Evolutionary conservation across 2,329 filamentous ascomycete species (phyloP), one percentile per base, ranked within the genome.

Genomic region (Aureobasidium sp.): DNA sequence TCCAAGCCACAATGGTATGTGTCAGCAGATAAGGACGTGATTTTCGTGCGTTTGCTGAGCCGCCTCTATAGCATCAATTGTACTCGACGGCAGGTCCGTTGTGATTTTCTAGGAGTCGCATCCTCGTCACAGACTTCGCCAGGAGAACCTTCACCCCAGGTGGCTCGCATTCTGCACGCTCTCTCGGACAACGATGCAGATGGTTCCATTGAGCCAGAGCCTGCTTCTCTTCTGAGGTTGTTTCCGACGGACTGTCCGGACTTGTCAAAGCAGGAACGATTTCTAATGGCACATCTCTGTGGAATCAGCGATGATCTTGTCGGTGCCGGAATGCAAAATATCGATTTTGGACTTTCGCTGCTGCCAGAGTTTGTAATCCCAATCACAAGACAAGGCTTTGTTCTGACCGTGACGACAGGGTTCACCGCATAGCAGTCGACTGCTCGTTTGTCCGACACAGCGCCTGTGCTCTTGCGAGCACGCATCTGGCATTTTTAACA

Each of bases 1-100:
- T 50, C 57, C 8, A 49, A 51, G 25, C 57, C 57, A 16, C 27
- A 59, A 50, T 50, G 57, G 57, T 59, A 30, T 41, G 57, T 59
- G 16, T 49, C n/a, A 9, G 13, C 34, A 42, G 21, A 16, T 32
- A 10, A 32, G 21, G 3, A 42, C 6, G 8, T 8, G 11, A 6
- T 6, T 11, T 16, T 10, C 3, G 9, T 9, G 37, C 11, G 2
- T 14, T 16, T 25, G 27, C 42, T 51, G 27, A 59, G 5, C 6
- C 16, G 29, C n/a, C 21, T 32, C 7, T 16, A 16, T 48, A 59
- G 57, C 32, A 44, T 59, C 34, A 59, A 59, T 14, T 59, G 57
- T 36, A 14, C 39, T 16, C 57, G 57, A 25, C 44, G 57, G n/a
- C 57, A 59, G 32, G 45, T 44, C 13, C 34, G 37, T n/a, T 59